phyloP scores from a whole-genome alignment of 495 filamentous ascomycete genomes.

The Xylaria curta region DNA sequence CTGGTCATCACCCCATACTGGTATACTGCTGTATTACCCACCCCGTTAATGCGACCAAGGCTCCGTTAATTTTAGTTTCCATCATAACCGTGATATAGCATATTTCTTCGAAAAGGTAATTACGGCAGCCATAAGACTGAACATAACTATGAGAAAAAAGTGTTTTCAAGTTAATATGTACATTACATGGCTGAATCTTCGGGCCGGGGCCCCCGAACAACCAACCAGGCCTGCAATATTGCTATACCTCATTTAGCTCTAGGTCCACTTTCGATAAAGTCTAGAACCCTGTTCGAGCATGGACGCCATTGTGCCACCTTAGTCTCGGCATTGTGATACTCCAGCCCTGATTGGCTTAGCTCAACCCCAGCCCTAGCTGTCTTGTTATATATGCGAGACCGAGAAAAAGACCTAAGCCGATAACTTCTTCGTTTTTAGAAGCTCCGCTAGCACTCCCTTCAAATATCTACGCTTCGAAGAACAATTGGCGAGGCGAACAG shows the following conservation, averaged over 20 bases:
- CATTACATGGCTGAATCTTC: neutral
- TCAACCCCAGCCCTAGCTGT: neutral
- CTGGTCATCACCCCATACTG: neutral
- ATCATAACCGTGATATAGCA: neutral
- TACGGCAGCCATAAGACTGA: neutral
- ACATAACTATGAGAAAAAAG: neutral
- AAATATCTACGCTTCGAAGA: neutral
- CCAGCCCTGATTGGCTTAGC: constrained; percentile 10
- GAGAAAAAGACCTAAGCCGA: too few relatives aligned
- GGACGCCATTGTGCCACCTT: constrained; percentile 7
- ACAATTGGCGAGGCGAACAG: neutral
- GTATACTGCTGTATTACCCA: neutral
- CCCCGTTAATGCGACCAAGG: neutral
- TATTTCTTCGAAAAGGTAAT: neutral
- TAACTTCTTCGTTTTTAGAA: neutral
- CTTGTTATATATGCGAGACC: neutral
- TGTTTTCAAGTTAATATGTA: neutral
- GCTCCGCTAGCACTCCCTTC: neutral
- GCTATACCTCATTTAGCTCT: neutral
- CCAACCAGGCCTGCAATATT: too few relatives aligned
- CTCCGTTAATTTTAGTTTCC: neutral
- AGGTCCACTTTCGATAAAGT: constrained; percentile 4
- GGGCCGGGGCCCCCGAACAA: constrained; percentile 19
- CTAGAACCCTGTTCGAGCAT: constrained; percentile 15
- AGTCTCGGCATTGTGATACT: constrained; percentile 17